Percentiles rank a stretch among this genome's conserved stretches.
Evolutionary conservation across 345 rosid genomes (phyloP).

Genomic region (Zanthoxylum bungeanum): DNA sequence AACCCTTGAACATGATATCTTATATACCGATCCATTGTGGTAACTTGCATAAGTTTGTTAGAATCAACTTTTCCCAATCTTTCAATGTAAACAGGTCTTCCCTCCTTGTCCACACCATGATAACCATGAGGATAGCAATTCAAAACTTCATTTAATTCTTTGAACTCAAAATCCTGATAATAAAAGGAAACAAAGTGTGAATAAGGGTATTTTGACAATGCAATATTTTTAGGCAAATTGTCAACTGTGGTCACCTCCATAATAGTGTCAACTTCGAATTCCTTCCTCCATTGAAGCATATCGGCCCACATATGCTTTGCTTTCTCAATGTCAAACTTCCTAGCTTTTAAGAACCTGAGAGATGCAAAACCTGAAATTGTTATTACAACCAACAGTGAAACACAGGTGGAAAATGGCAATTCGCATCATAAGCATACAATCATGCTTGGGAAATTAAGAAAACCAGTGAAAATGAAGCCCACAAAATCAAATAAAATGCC

Average conservation of each 20-base stretch:
- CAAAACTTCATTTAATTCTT: constrained; percentile 75
- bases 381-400: neutral
- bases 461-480: neutral
- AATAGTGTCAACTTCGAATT: constrained; percentile 74
- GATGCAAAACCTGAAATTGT: neutral
- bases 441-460: no score
- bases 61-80: constrained; percentile 91
- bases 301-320: constrained; percentile 99
- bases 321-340: constrained; percentile 86
- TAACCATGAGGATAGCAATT: constrained; percentile 85
- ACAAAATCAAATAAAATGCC: neutral
- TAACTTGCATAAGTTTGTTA: constrained; percentile 71
- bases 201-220: neutral
- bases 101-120: constrained; percentile 96
- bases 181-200: constrained; percentile 2
- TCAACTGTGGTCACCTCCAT: constrained; percentile 50
- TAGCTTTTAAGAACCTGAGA: constrained; percentile 80
- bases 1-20: constrained; percentile 90
- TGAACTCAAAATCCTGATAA: constrained; percentile 85
- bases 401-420: neutral
- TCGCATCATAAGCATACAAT: neutral
- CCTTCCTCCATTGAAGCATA: constrained; percentile 95
- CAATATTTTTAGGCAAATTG: constrained; percentile 9
- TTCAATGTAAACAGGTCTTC: constrained; percentile 90
- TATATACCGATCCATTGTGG: constrained; percentile 82